Base-by-base conservation (phyloP, 164 flowering plant genomes). In the Sedum album region DNA sequence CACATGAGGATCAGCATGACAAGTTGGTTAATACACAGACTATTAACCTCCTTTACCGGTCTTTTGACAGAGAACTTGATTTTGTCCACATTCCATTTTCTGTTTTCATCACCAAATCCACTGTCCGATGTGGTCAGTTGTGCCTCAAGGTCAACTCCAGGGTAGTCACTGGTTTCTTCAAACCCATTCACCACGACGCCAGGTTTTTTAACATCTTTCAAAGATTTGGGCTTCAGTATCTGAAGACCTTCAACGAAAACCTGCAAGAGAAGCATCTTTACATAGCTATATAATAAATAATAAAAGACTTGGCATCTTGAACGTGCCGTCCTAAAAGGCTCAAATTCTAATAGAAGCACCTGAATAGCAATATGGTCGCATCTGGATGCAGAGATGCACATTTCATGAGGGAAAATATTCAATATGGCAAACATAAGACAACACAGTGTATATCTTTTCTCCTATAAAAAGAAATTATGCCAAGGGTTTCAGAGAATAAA, bases 211-310 rank as follows among this genome's bases (percentile, higher is more conserved):
- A 65, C 72, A 62, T 44, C 69, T 48, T 77, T 82, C 41, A 69
- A 74, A 44, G 69, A 66, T 33, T 74, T 82, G 57, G 99, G 99
- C 79, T 94, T 94, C 75, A 90, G 76, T 60, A 80, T 86, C 82
- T 88, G 87, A 85, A 94, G 72, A 31, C 99, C 99, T 76, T 88
- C 92, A 30, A 91, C 83, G 68, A 86, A 81, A 73, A 91, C 85
- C 97, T 94, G 82, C 77, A 83, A 68, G 35, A 7, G 68, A 49
- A 21, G 41, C 62, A 14, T 8, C 62, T 57, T 26, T 28, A 57
- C 35, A 28, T 28, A 28, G 62, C 31, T 57, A 23, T 39, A 36
- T 25, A 57, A 6, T 7, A 39, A 26, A 51, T 14, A 9, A 49
- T 6, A 35, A n/a, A 53, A 51, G 42, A 23, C 15, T 1, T 23